Base-by-base conservation (phyloP, 1,284 basidiomycete genomes). In the Tremellales sp. region DNA sequence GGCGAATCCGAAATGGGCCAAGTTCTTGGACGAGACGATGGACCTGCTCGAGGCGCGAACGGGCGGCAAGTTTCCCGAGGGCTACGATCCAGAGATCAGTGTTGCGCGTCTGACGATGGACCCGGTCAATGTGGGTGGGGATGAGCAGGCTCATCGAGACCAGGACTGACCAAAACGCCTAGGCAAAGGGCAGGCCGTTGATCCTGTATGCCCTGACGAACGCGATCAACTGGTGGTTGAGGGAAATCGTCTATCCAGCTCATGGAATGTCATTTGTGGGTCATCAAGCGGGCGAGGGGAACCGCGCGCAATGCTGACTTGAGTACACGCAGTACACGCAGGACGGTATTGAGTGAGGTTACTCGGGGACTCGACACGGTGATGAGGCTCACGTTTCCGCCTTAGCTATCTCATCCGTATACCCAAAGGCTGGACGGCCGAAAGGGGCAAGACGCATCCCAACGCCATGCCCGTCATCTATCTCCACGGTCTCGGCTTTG, bases 401-500 rank as follows among this genome's bases (percentile, higher is more conserved):
- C 8, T 43, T 33, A 32, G 31, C 32, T 92, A 89, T 65, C 75
- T 90, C 26, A 68, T 90, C 25, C 81, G 84, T 43, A 74, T 85
- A 32, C 88, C 89, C 3, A 57, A 70, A 10, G 69, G 74, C 8
- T 90, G 87, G 85, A 75, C 81, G 45, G 69, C 79, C 3, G 64
- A 71, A 19, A 60, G 58, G 35, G 65, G 63, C 10, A 43, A 45
- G 27, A 59, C 36, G 4, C 57, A 61, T 12, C 50, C 48, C 35
- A 73, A 67, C 53, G 77, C 77, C 32, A 78, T 81, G 43, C 91
- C 91, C 0, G 73, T 93, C 32, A 78, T 94, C 9, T 88, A 92
- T 65, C 68, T 91, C 36, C 90, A 94, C 61, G 91, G 91, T 2
- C 79, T 95, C 1, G 90, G 91, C 10, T 77, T 92, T 34, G 89